These are phyloP conservation scores for Polygonum aviculare DNA, from an alignment of 148 eudicot genomes.

Conservation along the genomic window DNA sequence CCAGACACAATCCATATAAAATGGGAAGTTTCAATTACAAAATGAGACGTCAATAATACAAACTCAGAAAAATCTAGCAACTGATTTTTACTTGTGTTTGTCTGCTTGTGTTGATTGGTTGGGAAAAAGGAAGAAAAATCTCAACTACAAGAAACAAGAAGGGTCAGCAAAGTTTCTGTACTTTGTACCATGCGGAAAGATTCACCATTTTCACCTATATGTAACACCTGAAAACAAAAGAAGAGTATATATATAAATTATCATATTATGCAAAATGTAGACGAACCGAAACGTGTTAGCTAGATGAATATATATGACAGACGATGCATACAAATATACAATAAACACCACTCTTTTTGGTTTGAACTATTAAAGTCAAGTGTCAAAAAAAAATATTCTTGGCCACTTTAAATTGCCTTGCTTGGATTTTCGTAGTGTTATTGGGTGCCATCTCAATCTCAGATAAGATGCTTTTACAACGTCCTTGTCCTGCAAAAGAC, in stretches of 20 bases:
- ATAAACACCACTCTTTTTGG: too few species aligned
- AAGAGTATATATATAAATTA: too few species aligned
- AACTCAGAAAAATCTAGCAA: not conserved
- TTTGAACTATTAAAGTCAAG: too few species aligned
- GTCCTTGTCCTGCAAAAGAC: conserved; percentile 3
- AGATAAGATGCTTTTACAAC: not conserved
- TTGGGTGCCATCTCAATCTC: not conserved
- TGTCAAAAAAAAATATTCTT: too few species aligned
- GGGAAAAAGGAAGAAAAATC: not conserved
- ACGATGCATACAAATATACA: too few species aligned
- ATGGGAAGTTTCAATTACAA: not conserved
- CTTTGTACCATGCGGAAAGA: not conserved
- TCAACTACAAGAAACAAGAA: not conserved
- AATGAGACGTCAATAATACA: too few species aligned
- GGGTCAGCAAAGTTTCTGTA: too few species aligned
- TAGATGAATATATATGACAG: too few species aligned
- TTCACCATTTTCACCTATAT: not conserved
- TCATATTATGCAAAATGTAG: too few species aligned
- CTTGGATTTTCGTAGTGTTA: not conserved
- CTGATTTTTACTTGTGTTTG: not conserved
- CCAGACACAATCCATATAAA: too few species aligned
- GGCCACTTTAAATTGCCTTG: too few species aligned
- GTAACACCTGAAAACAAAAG: not conserved
- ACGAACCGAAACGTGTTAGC: too few species aligned
- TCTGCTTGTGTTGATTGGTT: not conserved